These are phyloP conservation scores for Chlamydomonas reinhardtii DNA, from an alignment of 163 green algal genomes.

Conservation along the genomic window DNA sequence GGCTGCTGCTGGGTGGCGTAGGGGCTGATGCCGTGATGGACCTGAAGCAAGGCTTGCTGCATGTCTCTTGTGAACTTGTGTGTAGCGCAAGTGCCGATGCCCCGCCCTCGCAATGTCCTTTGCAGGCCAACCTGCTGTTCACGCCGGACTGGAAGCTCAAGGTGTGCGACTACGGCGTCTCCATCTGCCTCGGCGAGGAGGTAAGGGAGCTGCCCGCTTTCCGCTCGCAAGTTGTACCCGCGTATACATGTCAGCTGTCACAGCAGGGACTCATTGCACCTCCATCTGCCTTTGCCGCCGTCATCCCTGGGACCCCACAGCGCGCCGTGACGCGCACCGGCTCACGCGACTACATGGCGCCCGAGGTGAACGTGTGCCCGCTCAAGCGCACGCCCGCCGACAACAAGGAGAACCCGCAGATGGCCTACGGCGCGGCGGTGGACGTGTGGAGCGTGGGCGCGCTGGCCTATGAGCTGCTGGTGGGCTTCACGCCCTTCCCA, in stretches of 20 bases:
- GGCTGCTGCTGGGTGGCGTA: too few relatives aligned
- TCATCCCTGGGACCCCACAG: background rate
- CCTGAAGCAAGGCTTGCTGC: too few relatives aligned
- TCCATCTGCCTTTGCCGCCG: background rate
- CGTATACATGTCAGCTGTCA: too few relatives aligned
- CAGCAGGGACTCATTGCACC: too few relatives aligned
- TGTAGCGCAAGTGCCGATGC: too few relatives aligned
- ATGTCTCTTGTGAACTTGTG: too few relatives aligned
- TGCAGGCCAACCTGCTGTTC: background rate
- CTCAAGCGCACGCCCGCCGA: background rate
- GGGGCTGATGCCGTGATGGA: too few relatives aligned
- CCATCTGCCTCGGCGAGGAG: background rate
- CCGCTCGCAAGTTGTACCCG: too few relatives aligned
- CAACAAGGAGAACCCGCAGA: background rate
- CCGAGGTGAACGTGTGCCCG: background rate
- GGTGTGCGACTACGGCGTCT: background rate
- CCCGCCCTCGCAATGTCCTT: background rate
- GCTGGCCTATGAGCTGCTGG: background rate
- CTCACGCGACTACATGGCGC: background rate
- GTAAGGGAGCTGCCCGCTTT: background rate
- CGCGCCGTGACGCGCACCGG: constrained; percentile 9
- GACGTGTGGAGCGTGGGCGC: background rate
- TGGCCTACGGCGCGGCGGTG: background rate
- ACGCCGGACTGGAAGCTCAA: background rate
- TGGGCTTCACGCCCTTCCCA: background rate